Conservation (phyloP, 129 eudicot species). For the Pittosporum tobira region DNA sequence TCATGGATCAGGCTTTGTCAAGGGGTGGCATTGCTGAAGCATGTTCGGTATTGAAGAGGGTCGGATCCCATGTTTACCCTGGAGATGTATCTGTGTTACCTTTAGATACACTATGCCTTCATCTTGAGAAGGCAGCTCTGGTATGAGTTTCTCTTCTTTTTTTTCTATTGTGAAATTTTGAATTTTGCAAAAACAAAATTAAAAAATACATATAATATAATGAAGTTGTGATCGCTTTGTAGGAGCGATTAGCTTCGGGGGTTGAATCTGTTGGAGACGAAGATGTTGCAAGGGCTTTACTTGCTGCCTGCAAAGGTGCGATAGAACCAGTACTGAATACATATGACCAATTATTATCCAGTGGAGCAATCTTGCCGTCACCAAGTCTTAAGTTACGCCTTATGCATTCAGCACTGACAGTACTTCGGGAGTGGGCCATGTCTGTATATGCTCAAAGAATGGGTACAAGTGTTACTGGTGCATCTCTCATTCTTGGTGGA, state of each 20-base stretch:
- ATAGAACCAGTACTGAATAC: conserved; percentile 74
- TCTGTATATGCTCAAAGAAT: conserved; percentile 57
- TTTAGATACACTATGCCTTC: conserved; percentile 83
- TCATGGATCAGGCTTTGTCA: conserved; percentile 87
- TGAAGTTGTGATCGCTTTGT: conserved; percentile 6
- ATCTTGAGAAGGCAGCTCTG: conserved; percentile 94
- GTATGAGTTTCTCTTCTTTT: conserved; percentile 21
- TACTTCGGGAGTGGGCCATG: conserved; percentile 89
- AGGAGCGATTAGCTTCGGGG: conserved; percentile 73
- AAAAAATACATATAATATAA: no score
- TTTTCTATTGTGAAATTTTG: not conserved
- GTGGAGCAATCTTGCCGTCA: conserved; percentile 65
- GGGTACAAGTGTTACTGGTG: conserved; percentile 66
- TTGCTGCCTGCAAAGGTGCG: conserved; percentile 88
- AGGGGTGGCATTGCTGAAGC: conserved; percentile 95
- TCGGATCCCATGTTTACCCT: conserved; percentile 78
- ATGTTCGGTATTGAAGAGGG: conserved; percentile 84
- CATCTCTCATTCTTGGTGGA: conserved; percentile 73
- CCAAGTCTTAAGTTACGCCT: conserved; percentile 69
- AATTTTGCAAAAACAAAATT: no score
- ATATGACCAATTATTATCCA: conserved; percentile 71
- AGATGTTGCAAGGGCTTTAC: conserved; percentile 87
- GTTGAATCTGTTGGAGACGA: conserved; percentile 86
- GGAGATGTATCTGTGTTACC: conserved; percentile 86
- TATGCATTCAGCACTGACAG: conserved; percentile 62